These are phyloP conservation scores for Lipomyces sp. DNA, from an alignment of 805 yeast species.

Conservation along the genomic window DNA sequence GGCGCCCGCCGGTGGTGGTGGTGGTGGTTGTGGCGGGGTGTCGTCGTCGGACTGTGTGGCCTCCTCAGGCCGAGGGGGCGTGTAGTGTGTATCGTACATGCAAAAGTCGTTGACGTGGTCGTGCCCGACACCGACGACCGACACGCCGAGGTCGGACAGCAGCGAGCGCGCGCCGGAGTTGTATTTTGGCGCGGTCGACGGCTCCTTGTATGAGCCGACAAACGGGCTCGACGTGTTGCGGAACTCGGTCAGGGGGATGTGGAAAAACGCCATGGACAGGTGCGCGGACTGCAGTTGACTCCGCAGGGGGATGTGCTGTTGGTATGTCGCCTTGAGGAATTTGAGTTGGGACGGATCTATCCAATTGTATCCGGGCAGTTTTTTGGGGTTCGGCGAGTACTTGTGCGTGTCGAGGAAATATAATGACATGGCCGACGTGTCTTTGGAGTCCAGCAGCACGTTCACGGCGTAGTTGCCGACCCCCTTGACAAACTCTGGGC, in stretches of 20 bases:
- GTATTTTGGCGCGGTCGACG: slow-evolving; percentile 69
- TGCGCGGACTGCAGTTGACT: slow-evolving; percentile 25
- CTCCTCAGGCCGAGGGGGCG: slow-evolving; percentile 33
- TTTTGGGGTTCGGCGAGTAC: slow-evolving; percentile 59
- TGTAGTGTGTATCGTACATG: slow-evolving; percentile 47
- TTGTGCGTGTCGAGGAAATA: slow-evolving; percentile 85
- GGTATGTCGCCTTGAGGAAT: slow-evolving; percentile 46
- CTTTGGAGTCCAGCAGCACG: slow-evolving; percentile 45
- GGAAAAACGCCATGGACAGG: slow-evolving; percentile 86
- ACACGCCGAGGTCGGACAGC: slow-evolving; percentile 64
- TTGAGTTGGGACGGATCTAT: slow-evolving; percentile 65
- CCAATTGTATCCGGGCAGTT: slow-evolving; percentile 72
- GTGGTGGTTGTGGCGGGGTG: not conserved
- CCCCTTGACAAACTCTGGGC: slow-evolving; percentile 71
- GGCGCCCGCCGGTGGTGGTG: not conserved
- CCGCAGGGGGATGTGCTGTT: slow-evolving; percentile 30
- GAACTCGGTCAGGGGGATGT: slow-evolving; percentile 89
- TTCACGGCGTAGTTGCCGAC: slow-evolving; percentile 72
- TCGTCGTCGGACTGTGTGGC: slow-evolving; percentile 15
- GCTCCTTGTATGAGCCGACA: slow-evolving; percentile 70
- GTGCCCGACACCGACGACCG: slow-evolving; percentile 81
- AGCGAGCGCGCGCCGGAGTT: slow-evolving; percentile 64
- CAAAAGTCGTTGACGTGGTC: slow-evolving; percentile 96
- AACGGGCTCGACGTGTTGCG: slow-evolving; percentile 44
- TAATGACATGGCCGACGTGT: slow-evolving; percentile 52